Percentiles rank a stretch among this genome's conserved stretches.
Evolutionary conservation across 2,329 filamentous ascomycete genomes (phyloP).

Genomic region (Penicillium sp.): DNA sequence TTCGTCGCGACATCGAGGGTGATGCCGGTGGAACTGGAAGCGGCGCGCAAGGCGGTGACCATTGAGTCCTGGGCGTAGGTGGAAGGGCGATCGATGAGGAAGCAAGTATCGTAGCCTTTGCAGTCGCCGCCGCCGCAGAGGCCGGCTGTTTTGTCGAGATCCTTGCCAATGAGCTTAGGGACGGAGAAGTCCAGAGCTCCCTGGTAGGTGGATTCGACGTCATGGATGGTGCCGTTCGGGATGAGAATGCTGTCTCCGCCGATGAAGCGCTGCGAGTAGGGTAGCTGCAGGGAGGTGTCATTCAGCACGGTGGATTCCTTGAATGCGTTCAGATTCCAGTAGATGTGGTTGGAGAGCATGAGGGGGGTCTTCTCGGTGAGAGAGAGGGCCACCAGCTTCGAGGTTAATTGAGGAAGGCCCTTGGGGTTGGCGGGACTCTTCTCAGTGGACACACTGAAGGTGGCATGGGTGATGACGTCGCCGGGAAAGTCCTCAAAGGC

Average conservation of each 20-base stretch:
- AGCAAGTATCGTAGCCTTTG: conserved; percentile 73
- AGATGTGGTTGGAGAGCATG: conserved; percentile 53
- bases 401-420: conserved; percentile 45
- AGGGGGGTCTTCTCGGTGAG: conserved; percentile 50
- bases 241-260: conserved; percentile 63
- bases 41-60: conserved; percentile 59
- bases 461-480: conserved; percentile 48
- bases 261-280: conserved; percentile 48
- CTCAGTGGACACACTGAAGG: conserved; percentile 44
- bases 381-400: conserved; percentile 46
- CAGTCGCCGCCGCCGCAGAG: conserved; percentile 76
- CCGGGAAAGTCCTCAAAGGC: conserved; percentile 49
- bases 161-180: conserved; percentile 75
- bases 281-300: conserved; percentile 47
- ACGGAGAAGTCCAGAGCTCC: conserved; percentile 62
- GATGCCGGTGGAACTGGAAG: conserved; percentile 72
- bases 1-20: conserved; percentile 77
- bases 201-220: conserved; percentile 68
- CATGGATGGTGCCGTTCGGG: conserved; percentile 72
- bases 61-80: conserved; percentile 36
- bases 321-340: conserved; percentile 54
- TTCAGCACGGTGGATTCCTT: conserved; percentile 44
- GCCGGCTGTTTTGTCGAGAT: conserved; percentile 61
- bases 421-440: conserved; percentile 39
- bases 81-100: conserved; percentile 46